phyloP scores from a whole-genome alignment of 306 rosid species.

The Quercus suber region DNA sequence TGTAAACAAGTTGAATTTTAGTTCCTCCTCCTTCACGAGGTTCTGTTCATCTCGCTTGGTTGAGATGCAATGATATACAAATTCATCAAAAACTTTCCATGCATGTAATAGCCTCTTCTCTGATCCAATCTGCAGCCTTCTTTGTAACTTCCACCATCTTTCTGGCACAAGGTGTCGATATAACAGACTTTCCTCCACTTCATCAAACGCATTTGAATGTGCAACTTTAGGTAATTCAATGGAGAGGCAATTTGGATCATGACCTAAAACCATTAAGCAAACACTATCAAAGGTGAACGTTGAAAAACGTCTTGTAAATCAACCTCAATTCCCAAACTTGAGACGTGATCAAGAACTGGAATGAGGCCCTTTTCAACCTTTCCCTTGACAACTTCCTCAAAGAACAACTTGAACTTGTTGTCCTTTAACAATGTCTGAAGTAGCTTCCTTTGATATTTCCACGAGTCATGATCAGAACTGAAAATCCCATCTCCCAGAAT shows the following conservation, averaged over 20 bases:
- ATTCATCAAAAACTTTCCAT: conserved; percentile 12
- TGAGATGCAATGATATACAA: conserved; percentile 8
- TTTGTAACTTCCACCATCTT: conserved; percentile 24
- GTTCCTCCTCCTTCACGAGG: background rate
- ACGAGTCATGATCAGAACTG: conserved; percentile 12
- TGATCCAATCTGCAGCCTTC: conserved; percentile 23
- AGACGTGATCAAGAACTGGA: conserved; percentile 19
- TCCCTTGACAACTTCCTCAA: background rate
- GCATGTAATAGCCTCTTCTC: conserved; percentile 12
- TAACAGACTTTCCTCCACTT: conserved; percentile 7
- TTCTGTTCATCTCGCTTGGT: background rate
- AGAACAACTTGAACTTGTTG: background rate
- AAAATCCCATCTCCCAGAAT: conserved; percentile 38
- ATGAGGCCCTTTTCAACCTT: conserved; percentile 18
- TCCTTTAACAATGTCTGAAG: conserved; percentile 7
- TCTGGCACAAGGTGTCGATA: conserved; percentile 17
- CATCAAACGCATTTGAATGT: conserved; percentile 20
- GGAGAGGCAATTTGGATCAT: conserved; percentile 14
- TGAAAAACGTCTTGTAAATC: conserved; percentile 35
- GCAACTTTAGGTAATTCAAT: background rate
- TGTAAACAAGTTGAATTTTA: conserved; percentile 30
- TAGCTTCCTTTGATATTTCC: conserved; percentile 25
- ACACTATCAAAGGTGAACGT: conserved; percentile 25
- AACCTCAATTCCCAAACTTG: background rate
- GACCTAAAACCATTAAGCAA: conserved; percentile 23